Evolutionary conservation across 306 rosid species (phyloP), one percentile per base, ranked within the genome.

Genomic region (Fragaria nilgerrensis): DNA sequence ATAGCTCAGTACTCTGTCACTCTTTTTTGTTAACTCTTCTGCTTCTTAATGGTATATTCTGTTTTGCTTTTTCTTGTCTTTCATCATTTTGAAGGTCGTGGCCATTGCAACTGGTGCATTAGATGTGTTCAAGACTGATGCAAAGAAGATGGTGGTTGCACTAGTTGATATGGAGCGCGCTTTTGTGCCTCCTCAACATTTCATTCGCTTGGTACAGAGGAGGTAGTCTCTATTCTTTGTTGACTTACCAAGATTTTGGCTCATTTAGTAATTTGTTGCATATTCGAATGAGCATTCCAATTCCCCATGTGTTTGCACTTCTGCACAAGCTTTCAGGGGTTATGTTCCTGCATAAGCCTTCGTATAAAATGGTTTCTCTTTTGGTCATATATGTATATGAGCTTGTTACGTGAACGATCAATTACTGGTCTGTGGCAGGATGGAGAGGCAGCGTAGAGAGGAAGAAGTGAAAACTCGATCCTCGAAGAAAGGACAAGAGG

Each of bases 151-250:
- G 97, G 97, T 95, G 82, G 91, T 95, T 80, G 97, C 97, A 23
- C 85, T 95, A 50, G 99, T 95, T 79, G 99, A 95, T 82, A 95
- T 95, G 99, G 99, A 95, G 84, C 93, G 99, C 75, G 96, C 97
- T 83, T 95, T 95, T 90, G 99, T 95, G 81, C 97, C 97, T 59
- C 99, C 99, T 2, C 97, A 95, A 62, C 99, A 95, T 75, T 95
- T 95, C 82, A 95, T 95, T 84, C 97, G 99, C 55, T 85, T 95
- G 84, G 96, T 95, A 75, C 97, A 95, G 70, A 88, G 97, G 79
- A 95, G 99, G 99, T 95, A 89, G 65, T 74, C 50, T 55, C 7
- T 9, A 58, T 19, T 37, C 20, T 15, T n/a, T 64, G 16, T 79
- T 66, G 47, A 65, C n/a, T 14, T 48, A 17, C 67, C 19, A 11